A percentile compares a stretch with the other conserved stretches of the same genome.
phyloP scores from a whole-genome alignment of 2,329 filamentous ascomycete genomes.

The Microsporum canis region DNA sequence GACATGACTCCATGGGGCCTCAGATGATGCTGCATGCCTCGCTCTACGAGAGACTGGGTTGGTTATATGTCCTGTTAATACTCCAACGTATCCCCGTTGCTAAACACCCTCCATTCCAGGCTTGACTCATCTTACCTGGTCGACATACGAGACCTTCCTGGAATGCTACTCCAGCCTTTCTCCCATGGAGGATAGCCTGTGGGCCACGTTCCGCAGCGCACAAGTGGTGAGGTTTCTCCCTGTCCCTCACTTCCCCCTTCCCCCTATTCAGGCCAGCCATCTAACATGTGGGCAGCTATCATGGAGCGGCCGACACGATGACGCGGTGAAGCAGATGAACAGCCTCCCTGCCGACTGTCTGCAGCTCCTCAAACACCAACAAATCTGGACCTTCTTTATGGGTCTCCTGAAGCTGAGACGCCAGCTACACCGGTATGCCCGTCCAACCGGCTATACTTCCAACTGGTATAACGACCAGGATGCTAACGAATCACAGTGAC shows the following conservation, averaged over 20 bases:
- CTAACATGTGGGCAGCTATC: conserved; percentile 28
- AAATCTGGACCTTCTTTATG: conserved; percentile 39
- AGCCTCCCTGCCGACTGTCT: conserved; percentile 50
- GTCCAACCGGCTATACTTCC: background rate
- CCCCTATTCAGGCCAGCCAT: background rate
- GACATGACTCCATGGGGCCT: conserved; percentile 60
- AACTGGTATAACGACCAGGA: background rate
- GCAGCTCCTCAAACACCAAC: conserved; percentile 64
- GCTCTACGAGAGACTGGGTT: conserved; percentile 65
- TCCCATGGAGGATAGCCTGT: conserved; percentile 67
- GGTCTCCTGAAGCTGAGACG: conserved; percentile 34
- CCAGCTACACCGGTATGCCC: conserved; percentile 32
- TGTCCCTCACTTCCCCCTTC: background rate
- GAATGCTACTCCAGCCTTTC: conserved; percentile 55
- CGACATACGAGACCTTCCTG: conserved; percentile 60
- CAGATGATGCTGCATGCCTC: conserved; percentile 62
- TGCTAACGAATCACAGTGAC: conserved; percentile 30
- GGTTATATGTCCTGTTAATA: background rate
- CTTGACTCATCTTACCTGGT: conserved; percentile 43
- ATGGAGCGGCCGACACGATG: conserved; percentile 57
- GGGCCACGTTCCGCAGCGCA: conserved; percentile 59
- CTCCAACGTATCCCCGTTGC: conserved; percentile 17
- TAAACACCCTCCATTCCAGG: conserved; percentile 26
- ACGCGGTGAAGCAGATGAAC: conserved; percentile 52
- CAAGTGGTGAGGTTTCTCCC: conserved; percentile 38